Evolutionary conservation across 2,329 filamentous ascomycete genomes (phyloP).

Genomic region (Paramyrothecium roridum): DNA sequence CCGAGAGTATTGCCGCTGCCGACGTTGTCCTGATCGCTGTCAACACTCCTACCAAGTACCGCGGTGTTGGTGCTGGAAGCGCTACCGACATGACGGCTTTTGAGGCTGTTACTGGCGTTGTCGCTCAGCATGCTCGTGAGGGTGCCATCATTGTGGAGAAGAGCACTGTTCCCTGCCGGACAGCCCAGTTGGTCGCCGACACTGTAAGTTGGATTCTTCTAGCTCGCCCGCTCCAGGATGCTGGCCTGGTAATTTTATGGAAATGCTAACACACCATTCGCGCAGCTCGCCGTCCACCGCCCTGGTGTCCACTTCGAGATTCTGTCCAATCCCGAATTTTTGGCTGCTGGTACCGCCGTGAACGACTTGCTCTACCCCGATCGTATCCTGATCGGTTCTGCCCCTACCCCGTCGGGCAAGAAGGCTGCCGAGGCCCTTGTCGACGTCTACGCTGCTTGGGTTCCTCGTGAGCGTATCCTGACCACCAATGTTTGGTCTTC

Average conservation of each 20-base stretch:
- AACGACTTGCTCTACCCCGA: conserved; percentile 68
- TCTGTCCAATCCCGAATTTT: conserved; percentile 78
- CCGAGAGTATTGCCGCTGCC: conserved; percentile 59
- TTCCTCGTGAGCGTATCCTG: conserved; percentile 63
- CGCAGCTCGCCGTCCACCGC: conserved; percentile 53
- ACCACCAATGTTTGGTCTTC: conserved; percentile 75
- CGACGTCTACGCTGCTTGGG: conserved; percentile 68
- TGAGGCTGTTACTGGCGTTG: conserved; percentile 64
- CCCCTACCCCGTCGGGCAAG: conserved; percentile 55
- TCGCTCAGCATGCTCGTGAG: conserved; percentile 62
- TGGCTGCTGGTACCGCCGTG: conserved; percentile 75
- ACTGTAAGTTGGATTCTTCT: conserved; percentile 46
- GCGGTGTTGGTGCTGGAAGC: conserved; percentile 65
- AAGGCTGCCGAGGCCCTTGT: conserved; percentile 62
- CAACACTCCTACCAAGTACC: conserved; percentile 74
- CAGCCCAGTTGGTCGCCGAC: conserved; percentile 65
- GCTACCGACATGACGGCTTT: conserved; percentile 72
- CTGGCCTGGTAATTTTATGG: no score
- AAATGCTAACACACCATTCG: conserved; percentile 1
- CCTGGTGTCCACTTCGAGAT: conserved; percentile 69
- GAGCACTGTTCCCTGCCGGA: conserved; percentile 74
- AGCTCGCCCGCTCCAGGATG: neutral
- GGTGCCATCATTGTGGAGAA: conserved; percentile 79
- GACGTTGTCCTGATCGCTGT: conserved; percentile 75
- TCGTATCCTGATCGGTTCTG: conserved; percentile 71